Evolutionary conservation across 495 filamentous ascomycete genomes (phyloP).

Genomic region (Xylaria intraflava): DNA sequence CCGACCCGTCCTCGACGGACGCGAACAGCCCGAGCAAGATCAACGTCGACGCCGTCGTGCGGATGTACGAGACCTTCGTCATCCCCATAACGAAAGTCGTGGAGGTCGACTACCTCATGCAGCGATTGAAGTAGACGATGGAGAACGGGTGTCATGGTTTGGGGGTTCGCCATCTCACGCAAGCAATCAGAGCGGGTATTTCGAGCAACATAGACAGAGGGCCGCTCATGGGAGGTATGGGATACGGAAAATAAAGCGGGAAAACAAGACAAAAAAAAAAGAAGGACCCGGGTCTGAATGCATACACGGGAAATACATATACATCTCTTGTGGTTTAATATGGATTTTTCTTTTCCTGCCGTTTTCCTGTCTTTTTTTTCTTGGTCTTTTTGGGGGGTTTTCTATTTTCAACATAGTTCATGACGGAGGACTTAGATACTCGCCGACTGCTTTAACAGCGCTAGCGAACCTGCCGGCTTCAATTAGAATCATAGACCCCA

Average conservation of each 20-base stretch:
- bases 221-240: too few species aligned
- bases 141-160: too few species aligned
- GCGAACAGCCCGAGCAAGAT: slow-evolving; percentile 56
- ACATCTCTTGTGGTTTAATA: too few species aligned
- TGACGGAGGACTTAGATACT: slow-evolving; percentile 54
- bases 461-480: slow-evolving; percentile 60
- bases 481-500: slow-evolving; percentile 73
- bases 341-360: slow-evolving; percentile 2
- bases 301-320: not conserved
- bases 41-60: slow-evolving; percentile 84
- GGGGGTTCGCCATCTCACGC: too few species aligned
- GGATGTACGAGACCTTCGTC: slow-evolving; percentile 92
- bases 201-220: too few species aligned
- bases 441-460: slow-evolving; percentile 62
- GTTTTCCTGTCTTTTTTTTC: slow-evolving; percentile 10
- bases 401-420: slow-evolving; percentile 15
- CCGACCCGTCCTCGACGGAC: slow-evolving; percentile 62
- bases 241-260: not conserved
- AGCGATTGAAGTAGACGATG: slow-evolving; percentile 64
- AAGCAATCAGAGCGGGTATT: too few species aligned
- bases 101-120: slow-evolving; percentile 96
- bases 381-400: too few species aligned
- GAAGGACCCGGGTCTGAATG: not conserved
- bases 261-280: not conserved
- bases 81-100: slow-evolving; percentile 97